phyloP scores from a whole-genome alignment of 305 asterid species.

The Fraxinus sp. region DNA sequence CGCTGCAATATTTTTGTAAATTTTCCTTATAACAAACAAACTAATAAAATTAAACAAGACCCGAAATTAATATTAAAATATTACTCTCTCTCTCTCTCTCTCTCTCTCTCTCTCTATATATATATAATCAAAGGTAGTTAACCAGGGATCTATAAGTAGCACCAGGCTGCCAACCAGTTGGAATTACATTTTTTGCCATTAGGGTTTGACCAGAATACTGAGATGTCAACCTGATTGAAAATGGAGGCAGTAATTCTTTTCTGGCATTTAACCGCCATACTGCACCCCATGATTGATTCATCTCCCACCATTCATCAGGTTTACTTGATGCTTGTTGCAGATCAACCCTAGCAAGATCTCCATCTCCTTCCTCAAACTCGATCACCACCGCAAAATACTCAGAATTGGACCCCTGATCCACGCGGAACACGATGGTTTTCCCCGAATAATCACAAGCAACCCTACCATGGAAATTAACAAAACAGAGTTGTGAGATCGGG shows the following conservation, averaged over 20 bases:
- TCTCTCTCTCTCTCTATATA: neutral
- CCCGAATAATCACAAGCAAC: slow-evolving; percentile 63
- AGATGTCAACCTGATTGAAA: slow-evolving; percentile 38
- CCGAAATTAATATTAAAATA: too few species aligned
- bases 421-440: slow-evolving; percentile 48
- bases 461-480: slow-evolving; percentile 21
- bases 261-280: slow-evolving; percentile 62
- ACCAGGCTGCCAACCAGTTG: slow-evolving; percentile 62
- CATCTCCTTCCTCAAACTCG: slow-evolving; percentile 66
- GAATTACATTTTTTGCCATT: slow-evolving; percentile 59
- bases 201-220: slow-evolving; percentile 43
- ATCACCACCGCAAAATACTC: slow-evolving; percentile 53
- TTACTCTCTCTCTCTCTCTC: too few species aligned
- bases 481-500: neutral
- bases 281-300: slow-evolving; percentile 80
- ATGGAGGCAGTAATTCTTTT: slow-evolving; percentile 40
- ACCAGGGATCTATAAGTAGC: slow-evolving; percentile 55
- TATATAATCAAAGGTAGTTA: slow-evolving; percentile 40
- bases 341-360: slow-evolving; percentile 53
- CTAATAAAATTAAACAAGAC: too few species aligned
- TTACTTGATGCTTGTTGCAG: slow-evolving; percentile 33
- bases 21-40: too few species aligned
- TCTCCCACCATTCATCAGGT: slow-evolving; percentile 45
- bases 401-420: slow-evolving; percentile 62
- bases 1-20: too few species aligned